Evolutionary conservation across 345 rosid species (phyloP), one percentile per base, ranked within the genome.

Genomic region (Camelina laxa): DNA sequence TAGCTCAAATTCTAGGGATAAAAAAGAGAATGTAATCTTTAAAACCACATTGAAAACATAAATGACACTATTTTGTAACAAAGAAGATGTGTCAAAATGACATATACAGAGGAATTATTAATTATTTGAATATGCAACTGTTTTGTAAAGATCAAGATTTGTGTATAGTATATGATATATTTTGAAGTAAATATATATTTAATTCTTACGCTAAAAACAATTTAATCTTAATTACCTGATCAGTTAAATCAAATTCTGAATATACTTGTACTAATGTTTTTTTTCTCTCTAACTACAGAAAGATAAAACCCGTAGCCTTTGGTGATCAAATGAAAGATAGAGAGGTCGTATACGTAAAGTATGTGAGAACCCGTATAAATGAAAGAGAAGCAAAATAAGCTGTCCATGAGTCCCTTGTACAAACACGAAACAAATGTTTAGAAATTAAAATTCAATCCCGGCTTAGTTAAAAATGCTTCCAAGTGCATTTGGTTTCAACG

Each of bases 301-400:
- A 38, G 39, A 50, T 12, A 39, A 9, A 17, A 41, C 4, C 61
- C 42, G 20, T 50, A 50, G n/a, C 36, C n/a, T n/a, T 35, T 73
- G 36, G 20, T 30, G 6, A 54, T 10, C 31, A 49, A 49, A 21
- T 17, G 30, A 51, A 65, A 65, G 50, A 9, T 48, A 20, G 15
- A 31, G 31, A 58, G 14, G 21, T 64, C 44, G 76, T 12, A 38
- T 48, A 73, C 62, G 64, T 65, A 49, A 66, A 48, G 24, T 67
- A 14, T 8, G 10, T 66, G 35, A 67, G 21, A 41, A 50, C 36
- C 65, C 55, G 64, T 65, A 49, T 27, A 41, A 30, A 7, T 17
- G 13, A 13, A 19, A 7, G 64, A 56, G 42, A 30, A 30, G 14
- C 11, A 13, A 27, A 27, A 27, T 27, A 27, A 27, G 30, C 5